Evolutionary conservation across 176 grass and related monocot species (phyloP), one percentile per base, ranked within the genome.

Genomic region (Urochloa ruziziensis): DNA sequence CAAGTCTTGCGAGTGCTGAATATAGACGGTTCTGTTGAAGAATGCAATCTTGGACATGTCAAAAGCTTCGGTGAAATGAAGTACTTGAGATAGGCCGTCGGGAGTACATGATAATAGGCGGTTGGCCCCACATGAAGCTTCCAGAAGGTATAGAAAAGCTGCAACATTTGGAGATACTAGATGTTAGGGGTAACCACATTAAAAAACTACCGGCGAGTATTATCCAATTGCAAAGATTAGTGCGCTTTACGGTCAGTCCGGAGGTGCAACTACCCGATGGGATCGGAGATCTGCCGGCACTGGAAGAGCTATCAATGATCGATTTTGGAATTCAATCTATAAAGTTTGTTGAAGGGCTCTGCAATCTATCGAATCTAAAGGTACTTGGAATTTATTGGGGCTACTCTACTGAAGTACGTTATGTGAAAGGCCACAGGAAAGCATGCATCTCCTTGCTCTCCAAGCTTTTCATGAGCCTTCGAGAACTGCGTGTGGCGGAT

Each of bases 211-310:
- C 83, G 17, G 8, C 36, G 11, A 70, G 32, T 17, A 43, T 79
- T 66, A 17, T 56, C 40, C 30, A 53, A 12, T 12, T 71, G 54
- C 62, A 70, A 3, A 78, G 49, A 17, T 18, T 86, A 17, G 61
- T 79, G 48, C 63, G 21, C 1, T 67, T 86, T 15, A 0, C 15
- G 29, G 11, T 70, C 4, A 0, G 0, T 7, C 0, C 0, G 0
- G 0, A 0, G 0, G 1, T 32, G 25, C 0, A 1, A 0, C 13
- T 82, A 53, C 80, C 66, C 0, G 47, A 82, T 29, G 80, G 12
- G 7, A 82, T 82, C 1, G 19, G 18, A 33, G 60, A 24, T 24
- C 18, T 82, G 6, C 67, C 33, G 29, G 24, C 80, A 0, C 18
- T 82, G 27, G 80, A 83, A 61, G 70, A 52, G 33, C 17, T 74